phyloP scores from a whole-genome alignment of 495 filamentous ascomycete genomes.

The Penicillium dipodomyicola region DNA sequence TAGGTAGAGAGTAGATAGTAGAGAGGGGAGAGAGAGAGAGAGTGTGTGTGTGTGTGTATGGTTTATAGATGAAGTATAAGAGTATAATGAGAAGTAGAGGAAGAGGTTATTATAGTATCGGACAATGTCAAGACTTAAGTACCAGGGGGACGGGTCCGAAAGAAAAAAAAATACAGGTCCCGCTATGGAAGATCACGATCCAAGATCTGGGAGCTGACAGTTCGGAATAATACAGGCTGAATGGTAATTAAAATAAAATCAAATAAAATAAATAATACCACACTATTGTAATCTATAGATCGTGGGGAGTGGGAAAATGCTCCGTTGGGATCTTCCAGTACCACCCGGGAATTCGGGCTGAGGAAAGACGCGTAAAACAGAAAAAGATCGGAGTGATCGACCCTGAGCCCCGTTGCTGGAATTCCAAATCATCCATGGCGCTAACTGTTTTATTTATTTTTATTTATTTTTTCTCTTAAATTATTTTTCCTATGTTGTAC shows the following conservation, averaged over 20 bases:
- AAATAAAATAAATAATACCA: slow-evolving; percentile 16
- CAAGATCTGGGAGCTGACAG: slow-evolving; percentile 51
- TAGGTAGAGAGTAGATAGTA: slow-evolving; percentile 2
- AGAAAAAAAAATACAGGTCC: slow-evolving; percentile 42
- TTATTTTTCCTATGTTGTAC: neutral
- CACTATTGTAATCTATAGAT: slow-evolving; percentile 16
- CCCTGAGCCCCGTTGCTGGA: slow-evolving; percentile 33
- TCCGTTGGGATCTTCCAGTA: slow-evolving; percentile 30
- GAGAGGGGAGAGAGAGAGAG: neutral
- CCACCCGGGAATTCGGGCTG: slow-evolving; percentile 34
- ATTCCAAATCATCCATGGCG: slow-evolving; percentile 32
- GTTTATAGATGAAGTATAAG: slow-evolving; percentile 6
- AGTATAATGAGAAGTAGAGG: slow-evolving; percentile 4
- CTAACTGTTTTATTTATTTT: slow-evolving; percentile 6
- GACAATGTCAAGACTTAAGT: slow-evolving; percentile 31
- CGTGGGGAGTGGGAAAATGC: slow-evolving; percentile 19
- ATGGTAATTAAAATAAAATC: slow-evolving; percentile 7
- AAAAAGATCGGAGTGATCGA: slow-evolving; percentile 32
- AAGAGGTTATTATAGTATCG: slow-evolving; percentile 18
- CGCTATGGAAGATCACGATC: slow-evolving; percentile 50
- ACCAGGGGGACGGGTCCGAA: slow-evolving; percentile 44
- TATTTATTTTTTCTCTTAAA: neutral
- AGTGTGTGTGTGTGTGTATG: too few species aligned
- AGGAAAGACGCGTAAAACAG: slow-evolving; percentile 17
- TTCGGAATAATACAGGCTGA: slow-evolving; percentile 31